phyloP scores from a whole-genome alignment of 148 eudicot species.

The Talinum fruticosum region DNA sequence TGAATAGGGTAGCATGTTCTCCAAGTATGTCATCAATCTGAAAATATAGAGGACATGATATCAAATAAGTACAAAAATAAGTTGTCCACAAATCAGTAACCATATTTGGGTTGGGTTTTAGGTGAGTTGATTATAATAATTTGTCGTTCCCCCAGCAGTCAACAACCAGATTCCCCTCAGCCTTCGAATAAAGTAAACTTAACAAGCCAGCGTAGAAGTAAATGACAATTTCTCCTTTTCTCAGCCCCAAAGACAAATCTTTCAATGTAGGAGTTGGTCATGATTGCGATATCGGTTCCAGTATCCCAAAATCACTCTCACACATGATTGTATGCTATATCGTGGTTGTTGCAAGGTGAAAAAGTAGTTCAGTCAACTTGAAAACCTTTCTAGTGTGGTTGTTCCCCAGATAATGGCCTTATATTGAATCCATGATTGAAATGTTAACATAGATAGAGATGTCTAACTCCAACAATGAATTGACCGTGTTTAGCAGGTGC shows the following conservation, averaged over 20 bases:
- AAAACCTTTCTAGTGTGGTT: no score
- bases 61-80: not conserved
- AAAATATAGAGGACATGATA: not conserved
- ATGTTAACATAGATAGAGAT: not conserved
- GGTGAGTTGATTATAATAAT: not conserved
- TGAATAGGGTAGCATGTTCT: slow-evolving; percentile 63
- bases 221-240: not conserved
- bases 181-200: not conserved
- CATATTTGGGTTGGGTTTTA: not conserved
- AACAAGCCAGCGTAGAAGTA: not conserved
- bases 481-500: slow-evolving; percentile 2
- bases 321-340: no score
- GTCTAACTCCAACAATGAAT: not conserved
- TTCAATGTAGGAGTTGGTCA: not conserved
- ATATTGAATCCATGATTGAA: no score
- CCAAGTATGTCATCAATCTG: slow-evolving; percentile 73
- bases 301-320: no score
- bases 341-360: no score
- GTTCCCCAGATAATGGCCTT: no score
- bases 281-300: no score
- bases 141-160: not conserved
- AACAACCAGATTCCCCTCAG: not conserved
- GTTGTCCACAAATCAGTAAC: not conserved
- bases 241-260: not conserved
- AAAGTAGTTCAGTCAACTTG: no score